These are phyloP conservation scores for Dictyophora rubrovolvata DNA, from an alignment of 768 basidiomycete genomes.

Conservation along the genomic window DNA sequence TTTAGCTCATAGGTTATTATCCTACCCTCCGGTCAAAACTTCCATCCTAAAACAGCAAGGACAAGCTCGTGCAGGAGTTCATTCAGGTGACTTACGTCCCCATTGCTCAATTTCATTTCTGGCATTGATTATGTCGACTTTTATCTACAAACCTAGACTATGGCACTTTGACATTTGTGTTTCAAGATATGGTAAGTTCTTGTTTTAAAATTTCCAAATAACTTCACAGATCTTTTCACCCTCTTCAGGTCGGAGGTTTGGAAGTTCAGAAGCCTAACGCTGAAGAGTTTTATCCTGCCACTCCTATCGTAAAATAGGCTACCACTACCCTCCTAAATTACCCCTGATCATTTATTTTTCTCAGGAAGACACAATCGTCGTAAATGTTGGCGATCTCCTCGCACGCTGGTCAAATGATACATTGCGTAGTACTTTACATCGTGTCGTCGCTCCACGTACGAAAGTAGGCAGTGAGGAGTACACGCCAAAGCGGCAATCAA, in stretches of 20 bases:
- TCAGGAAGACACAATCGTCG: conserved; percentile 71
- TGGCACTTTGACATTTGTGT: conserved; percentile 71
- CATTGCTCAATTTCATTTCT: neutral
- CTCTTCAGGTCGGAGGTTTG: conserved; percentile 57
- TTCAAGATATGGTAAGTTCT: conserved; percentile 55
- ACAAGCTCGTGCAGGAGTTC: conserved; percentile 73
- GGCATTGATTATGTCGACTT: neutral
- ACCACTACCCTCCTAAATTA: neutral
- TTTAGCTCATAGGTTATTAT: conserved; percentile 39
- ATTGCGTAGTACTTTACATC: conserved; percentile 70
- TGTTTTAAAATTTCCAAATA: neutral
- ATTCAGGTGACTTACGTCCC: conserved; percentile 41
- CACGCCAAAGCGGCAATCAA: conserved; percentile 62
- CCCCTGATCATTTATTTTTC: neutral
- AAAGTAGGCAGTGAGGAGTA: conserved; percentile 40
- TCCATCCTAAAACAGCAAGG: conserved; percentile 48
- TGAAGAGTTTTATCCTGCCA: conserved; percentile 57
- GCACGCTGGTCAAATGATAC: conserved; percentile 79
- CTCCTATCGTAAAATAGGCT: conserved; percentile 51
- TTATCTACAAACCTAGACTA: conserved; percentile 40
- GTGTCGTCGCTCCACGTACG: conserved; percentile 65
- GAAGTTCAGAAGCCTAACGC: conserved; percentile 79
- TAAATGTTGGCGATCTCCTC: conserved; percentile 75
- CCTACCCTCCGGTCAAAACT: conserved; percentile 68
- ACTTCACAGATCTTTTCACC: neutral